A percentile compares a stretch with the other conserved stretches of the same genome.
Evolutionary conservation across 106 monocot genomes (phyloP).

Genomic region (Acanthochlamys bracteata): DNA sequence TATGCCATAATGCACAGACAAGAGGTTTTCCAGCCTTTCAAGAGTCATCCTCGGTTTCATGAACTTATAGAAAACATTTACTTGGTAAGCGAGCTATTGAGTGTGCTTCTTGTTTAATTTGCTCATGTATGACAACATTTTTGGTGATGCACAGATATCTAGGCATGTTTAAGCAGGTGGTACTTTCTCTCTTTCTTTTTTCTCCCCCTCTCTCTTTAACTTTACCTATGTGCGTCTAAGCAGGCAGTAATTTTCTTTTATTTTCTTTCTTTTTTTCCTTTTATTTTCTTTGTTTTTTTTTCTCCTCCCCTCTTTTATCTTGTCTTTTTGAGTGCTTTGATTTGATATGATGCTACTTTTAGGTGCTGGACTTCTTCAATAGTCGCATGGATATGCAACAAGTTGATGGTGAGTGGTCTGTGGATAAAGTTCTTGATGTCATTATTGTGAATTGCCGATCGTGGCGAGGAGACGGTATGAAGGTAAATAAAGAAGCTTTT

Average conservation of each 20-base stretch:
- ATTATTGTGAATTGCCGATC: slow-evolving; percentile 86
- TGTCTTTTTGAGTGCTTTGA: not conserved
- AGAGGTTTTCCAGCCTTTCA: slow-evolving; percentile 89
- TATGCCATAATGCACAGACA: slow-evolving; percentile 96
- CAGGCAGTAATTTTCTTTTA: not conserved
- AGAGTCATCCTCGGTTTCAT: slow-evolving; percentile 85
- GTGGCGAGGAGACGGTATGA: slow-evolving; percentile 98
- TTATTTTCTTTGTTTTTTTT: not conserved
- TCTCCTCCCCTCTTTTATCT: not conserved
- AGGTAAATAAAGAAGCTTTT: too few relatives aligned
- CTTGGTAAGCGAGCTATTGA: slow-evolving; percentile 29
- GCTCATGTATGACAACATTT: too few relatives aligned
- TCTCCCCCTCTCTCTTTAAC: too few relatives aligned
- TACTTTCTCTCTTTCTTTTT: too few relatives aligned
- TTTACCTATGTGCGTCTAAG: not conserved
- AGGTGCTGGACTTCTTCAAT: slow-evolving; percentile 98
- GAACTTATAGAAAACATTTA: slow-evolving; percentile 93
- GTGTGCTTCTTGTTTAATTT: too few relatives aligned
- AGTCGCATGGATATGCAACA: slow-evolving; percentile 89
- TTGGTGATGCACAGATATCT: too few relatives aligned
- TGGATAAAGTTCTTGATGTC: slow-evolving; percentile 76
- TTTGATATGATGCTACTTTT: not conserved
- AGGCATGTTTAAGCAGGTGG: too few relatives aligned
- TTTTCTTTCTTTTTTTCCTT: not conserved
- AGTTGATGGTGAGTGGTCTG: slow-evolving; percentile 81